These are phyloP conservation scores for Penicillium nordicum DNA, from an alignment of 2,329 filamentous ascomycete genomes.

Conservation along the genomic window DNA sequence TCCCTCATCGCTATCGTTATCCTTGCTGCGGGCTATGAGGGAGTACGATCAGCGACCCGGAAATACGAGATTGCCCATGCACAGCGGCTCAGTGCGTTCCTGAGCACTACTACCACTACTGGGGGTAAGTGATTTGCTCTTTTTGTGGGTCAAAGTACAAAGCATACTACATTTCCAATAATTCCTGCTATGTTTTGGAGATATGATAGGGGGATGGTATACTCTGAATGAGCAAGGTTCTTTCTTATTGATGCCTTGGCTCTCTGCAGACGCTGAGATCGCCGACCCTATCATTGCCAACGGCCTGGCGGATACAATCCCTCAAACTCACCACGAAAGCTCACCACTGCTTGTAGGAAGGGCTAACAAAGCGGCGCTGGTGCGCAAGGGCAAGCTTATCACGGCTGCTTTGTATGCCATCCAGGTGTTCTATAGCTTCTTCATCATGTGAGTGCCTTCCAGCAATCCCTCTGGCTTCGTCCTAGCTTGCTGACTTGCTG, in stretches of 20 bases:
- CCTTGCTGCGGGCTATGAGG: slow-evolving; percentile 90
- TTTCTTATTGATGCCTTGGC: slow-evolving; percentile 28
- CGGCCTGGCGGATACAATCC: slow-evolving; percentile 18
- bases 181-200: background rate
- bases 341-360: slow-evolving; percentile 75
- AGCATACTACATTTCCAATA: background rate
- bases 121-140: slow-evolving; percentile 31
- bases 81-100: slow-evolving; percentile 51
- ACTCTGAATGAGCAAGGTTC: slow-evolving; percentile 23
- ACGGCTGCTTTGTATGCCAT: slow-evolving; percentile 83
- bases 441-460: slow-evolving; percentile 80
- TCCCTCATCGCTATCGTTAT: slow-evolving; percentile 80
- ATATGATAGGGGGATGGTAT: slow-evolving; percentile 11
- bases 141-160: background rate
- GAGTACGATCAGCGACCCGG: slow-evolving; percentile 70
- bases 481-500: background rate
- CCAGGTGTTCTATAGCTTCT: slow-evolving; percentile 98
- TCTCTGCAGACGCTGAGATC: slow-evolving; percentile 36
- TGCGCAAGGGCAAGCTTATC: slow-evolving; percentile 68
- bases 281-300: slow-evolving; percentile 29
- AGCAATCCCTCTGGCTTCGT: background rate
- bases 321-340: slow-evolving; percentile 51
- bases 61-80: slow-evolving; percentile 64
- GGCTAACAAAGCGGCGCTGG: slow-evolving; percentile 56
- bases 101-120: slow-evolving; percentile 19